These are phyloP conservation scores for Exophiala lecanii-corni DNA, from an alignment of 2,329 filamentous ascomycete species.

Conservation along the genomic window DNA sequence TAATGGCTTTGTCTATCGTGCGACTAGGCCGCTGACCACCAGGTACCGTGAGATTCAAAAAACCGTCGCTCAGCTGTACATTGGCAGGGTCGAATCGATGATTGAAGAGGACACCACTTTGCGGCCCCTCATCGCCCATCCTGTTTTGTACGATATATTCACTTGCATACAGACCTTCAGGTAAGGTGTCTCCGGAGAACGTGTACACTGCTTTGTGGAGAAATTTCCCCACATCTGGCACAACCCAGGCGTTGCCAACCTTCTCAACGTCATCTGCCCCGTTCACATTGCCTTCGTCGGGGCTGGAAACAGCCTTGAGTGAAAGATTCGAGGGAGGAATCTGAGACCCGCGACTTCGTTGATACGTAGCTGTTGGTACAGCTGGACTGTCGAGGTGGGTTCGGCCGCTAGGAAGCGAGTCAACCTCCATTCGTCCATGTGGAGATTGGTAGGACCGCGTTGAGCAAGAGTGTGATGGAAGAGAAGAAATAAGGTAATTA, in stretches of 20 bases:
- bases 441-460: too few species aligned
- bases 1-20: slow-evolving; percentile 10
- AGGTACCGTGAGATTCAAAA: slow-evolving; percentile 21
- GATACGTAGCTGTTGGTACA: neutral
- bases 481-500: neutral
- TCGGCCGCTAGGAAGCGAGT: neutral
- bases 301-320: neutral
- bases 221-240: slow-evolving; percentile 21
- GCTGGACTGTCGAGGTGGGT: neutral
- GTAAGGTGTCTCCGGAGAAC: slow-evolving; percentile 15
- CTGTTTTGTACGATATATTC: slow-evolving; percentile 16
- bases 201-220: slow-evolving; percentile 18
- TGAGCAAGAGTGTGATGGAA: too few species aligned
- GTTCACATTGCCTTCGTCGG: neutral
- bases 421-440: too few species aligned
- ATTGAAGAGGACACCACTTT: slow-evolving; percentile 15
- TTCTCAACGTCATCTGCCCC: slow-evolving; percentile 3
- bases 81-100: slow-evolving; percentile 18
- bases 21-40: slow-evolving; percentile 15
- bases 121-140: neutral
- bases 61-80: slow-evolving; percentile 16
- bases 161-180: slow-evolving; percentile 19
- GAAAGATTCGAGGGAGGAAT: neutral
- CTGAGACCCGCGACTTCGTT: neutral
- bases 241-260: slow-evolving; percentile 14